Percentiles rank a stretch among this genome's conserved stretches.
Evolutionary conservation across 345 rosid species (phyloP).

Genomic region (Aquilaria sinensis): DNA sequence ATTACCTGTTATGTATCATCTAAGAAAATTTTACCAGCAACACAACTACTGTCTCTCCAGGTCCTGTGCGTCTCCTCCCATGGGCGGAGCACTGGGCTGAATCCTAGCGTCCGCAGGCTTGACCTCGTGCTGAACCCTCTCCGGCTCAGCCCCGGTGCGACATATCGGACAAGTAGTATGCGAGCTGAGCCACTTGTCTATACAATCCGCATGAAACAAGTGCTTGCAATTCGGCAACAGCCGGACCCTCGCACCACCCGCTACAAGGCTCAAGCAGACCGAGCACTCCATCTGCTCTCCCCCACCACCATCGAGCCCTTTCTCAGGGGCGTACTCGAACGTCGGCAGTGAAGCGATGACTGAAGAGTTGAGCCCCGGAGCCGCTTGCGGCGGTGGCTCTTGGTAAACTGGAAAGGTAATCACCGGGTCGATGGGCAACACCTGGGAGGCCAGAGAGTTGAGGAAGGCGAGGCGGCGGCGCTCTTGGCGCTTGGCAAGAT

Average conservation of each 20-base stretch:
- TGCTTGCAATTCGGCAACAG: conserved; percentile 46
- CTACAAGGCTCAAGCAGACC: conserved; percentile 31
- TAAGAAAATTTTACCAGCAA: too few relatives aligned
- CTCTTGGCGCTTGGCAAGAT: conserved; percentile 10
- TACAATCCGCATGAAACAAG: conserved; percentile 41
- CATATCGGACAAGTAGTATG: conserved; percentile 43
- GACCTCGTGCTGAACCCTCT: conserved; percentile 4
- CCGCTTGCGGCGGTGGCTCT: background rate
- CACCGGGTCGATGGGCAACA: background rate
- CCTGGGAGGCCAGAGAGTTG: background rate
- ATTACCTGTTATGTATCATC: background rate
- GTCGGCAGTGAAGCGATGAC: conserved; percentile 36
- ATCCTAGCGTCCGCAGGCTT: background rate
- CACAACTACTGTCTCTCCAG: conserved; percentile 10
- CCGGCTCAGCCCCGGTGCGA: conserved; percentile 33
- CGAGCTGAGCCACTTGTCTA: conserved; percentile 43
- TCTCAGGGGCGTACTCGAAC: conserved; percentile 14
- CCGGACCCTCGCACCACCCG: conserved; percentile 28
- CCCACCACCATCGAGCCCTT: background rate
- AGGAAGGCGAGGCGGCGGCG: conserved; percentile 2
- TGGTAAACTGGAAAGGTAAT: too few relatives aligned
- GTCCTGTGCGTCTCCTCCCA: conserved; percentile 4
- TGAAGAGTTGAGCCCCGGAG: conserved; percentile 30
- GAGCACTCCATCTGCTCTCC: conserved; percentile 29
- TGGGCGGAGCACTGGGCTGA: conserved; percentile 17